Evolutionary conservation across 1,139 yeast genomes (phyloP).

Genomic region (Martiniozyma asiatica): DNA sequence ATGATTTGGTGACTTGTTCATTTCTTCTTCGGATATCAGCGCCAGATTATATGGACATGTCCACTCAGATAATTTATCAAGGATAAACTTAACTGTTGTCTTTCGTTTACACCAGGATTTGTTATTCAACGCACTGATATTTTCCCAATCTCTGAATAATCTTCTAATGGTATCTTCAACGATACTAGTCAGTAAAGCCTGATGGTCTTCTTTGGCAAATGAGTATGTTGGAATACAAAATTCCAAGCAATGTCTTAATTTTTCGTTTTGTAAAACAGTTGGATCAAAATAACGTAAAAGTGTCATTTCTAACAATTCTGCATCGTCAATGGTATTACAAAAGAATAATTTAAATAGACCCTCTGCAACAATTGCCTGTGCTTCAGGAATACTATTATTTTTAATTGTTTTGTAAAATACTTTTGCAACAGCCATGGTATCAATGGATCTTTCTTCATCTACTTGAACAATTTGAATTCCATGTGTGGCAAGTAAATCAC

Average conservation of each 20-base stretch:
- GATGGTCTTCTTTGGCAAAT: conserved; percentile 67
- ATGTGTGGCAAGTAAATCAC: conserved; percentile 69
- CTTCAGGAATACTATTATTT: conserved; percentile 43
- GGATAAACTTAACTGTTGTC: conserved; percentile 43
- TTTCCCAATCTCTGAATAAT: conserved; percentile 33
- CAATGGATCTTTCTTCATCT: conserved; percentile 53
- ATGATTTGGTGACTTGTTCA: conserved; percentile 38
- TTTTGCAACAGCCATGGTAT: conserved; percentile 44
- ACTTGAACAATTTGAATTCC: conserved; percentile 48
- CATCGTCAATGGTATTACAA: conserved; percentile 63
- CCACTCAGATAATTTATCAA: conserved; percentile 76
- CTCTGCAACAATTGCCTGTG: conserved; percentile 77
- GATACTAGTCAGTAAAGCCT: conserved; percentile 49
- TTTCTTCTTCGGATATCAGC: conserved; percentile 31
- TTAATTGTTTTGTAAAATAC: conserved; percentile 57
- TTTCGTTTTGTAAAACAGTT: conserved; percentile 46
- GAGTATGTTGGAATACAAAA: conserved; percentile 89
- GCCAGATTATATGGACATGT: conserved; percentile 71
- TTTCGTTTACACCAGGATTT: conserved; percentile 22
- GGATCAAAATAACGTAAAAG: conserved; percentile 70
- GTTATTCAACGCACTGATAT: conserved; percentile 18
- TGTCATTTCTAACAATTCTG: conserved; percentile 60
- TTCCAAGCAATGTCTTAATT: conserved; percentile 68
- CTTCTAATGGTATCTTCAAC: conserved; percentile 59
- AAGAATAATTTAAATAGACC: conserved; percentile 76